Conservation (phyloP, 495 filamentous ascomycete species). For the Neurospora terricola region DNA sequence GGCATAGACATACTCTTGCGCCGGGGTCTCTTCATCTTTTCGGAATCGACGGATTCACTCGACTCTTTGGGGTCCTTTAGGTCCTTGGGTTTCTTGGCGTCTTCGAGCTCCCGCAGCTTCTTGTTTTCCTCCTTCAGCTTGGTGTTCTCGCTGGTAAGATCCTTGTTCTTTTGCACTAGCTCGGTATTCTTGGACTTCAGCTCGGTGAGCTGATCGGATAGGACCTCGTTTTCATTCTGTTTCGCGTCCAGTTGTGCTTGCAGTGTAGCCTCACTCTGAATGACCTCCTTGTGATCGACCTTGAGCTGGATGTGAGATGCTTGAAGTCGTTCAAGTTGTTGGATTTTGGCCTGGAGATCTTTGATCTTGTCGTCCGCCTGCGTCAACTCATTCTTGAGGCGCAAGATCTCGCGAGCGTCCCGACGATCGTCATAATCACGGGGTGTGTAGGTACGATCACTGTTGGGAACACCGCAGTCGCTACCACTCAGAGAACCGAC, state of each 20-base stretch:
- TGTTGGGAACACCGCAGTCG: conserved; percentile 17
- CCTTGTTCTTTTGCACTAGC: conserved; percentile 77
- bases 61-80: neutral
- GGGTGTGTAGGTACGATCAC: conserved; percentile 14
- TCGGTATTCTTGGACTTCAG: conserved; percentile 40
- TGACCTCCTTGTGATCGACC: conserved; percentile 36
- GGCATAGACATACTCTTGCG: neutral
- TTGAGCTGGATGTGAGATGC: conserved; percentile 45
- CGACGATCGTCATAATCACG: conserved; percentile 14
- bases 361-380: conserved; percentile 12
- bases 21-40: conserved; percentile 4
- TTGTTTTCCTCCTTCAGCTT: conserved; percentile 78
- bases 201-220: conserved; percentile 2
- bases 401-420: conserved; percentile 13
- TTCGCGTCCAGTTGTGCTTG: conserved; percentile 77
- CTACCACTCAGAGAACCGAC: conserved; percentile 28
- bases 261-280: conserved; percentile 57
- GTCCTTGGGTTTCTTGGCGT: conserved; percentile 39
- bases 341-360: neutral
- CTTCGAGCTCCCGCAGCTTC: conserved; percentile 64
- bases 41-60: neutral
- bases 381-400: conserved; percentile 12
- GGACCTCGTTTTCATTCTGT: conserved; percentile 66
- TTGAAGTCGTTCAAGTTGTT: conserved; percentile 11
- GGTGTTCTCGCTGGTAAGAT: conserved; percentile 76